Evolutionary conservation across 1,284 basidiomycete genomes (phyloP).

Genomic region (Ganoderma multipileum): DNA sequence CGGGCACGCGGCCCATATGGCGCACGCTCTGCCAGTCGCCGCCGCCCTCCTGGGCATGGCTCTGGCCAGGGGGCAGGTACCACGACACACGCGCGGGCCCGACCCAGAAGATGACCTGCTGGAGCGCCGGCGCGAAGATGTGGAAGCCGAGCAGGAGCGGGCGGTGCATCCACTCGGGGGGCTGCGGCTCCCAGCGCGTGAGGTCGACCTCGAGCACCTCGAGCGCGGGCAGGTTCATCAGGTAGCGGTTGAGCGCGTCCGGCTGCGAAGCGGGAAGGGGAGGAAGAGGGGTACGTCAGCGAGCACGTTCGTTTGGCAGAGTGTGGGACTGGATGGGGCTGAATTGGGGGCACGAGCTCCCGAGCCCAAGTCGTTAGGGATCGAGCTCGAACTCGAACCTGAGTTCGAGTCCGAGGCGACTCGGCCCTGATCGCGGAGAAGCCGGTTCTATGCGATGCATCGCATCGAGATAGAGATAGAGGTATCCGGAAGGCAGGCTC

Average conservation of each 20-base stretch:
- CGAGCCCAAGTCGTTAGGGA: background rate
- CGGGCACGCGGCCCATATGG: constrained; percentile 19
- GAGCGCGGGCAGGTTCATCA: constrained; percentile 37
- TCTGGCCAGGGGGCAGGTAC: constrained; percentile 24
- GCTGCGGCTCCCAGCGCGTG: constrained; percentile 36
- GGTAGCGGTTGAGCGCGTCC: constrained; percentile 33
- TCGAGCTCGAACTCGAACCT: background rate
- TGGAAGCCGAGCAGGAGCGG: constrained; percentile 39
- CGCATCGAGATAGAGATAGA: background rate
- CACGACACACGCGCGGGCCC: constrained; percentile 35
- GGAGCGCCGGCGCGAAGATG: constrained; percentile 39
- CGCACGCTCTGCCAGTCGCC: constrained; percentile 35
- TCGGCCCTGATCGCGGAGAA: constrained; percentile 1
- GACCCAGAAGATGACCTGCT: constrained; percentile 38
- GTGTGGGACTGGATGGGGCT: background rate
- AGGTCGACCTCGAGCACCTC: constrained; percentile 40
- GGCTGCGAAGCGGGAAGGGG: constrained; percentile 21
- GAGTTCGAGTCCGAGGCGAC: background rate
- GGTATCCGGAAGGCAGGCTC: constrained; percentile 20
- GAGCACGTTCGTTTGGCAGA: background rate
- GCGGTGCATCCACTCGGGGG: constrained; percentile 35
- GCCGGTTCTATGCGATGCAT: background rate
- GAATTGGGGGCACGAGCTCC: background rate
- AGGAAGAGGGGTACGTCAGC: constrained; percentile 4
- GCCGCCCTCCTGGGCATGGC: background rate